Base-by-base conservation (phyloP, 495 filamentous ascomycete species). In the Hyaloscypha hepaticicola region DNA sequence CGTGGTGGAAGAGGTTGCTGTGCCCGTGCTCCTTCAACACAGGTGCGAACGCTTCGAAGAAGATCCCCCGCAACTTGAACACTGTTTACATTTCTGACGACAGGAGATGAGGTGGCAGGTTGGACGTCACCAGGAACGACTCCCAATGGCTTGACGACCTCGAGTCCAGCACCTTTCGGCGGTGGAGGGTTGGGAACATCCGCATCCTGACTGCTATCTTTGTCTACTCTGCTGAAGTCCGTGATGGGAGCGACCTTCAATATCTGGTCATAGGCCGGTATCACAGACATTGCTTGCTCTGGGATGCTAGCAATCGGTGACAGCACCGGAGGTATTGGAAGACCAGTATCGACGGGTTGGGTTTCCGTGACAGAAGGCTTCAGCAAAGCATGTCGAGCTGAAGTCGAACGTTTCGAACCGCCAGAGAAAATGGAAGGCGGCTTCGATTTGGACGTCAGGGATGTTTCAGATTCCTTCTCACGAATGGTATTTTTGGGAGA, bases 301-400 rank as follows among this genome's bases (percentile, higher is more conserved):
- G 51, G 9, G 1, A 33, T 48, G 21, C 50, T 21, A 9, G 53
- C 5, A 9, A 68, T 52, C 3, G 60, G 28, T 49, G 69, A 58
- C 45, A 70, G 56, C 1, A 65, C 45, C 3, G 69, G 51, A 24
- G 69, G 66, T 16, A 66, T 48, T 28, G 69, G 69, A 9, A 69
- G 55, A 22, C 69, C 66, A 8, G 59, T 62, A 58, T 71, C 69
- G 28, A 64, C 21, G 31, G 59, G 49, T 25, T 61, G 49, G 12
- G 16, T 27, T 9, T 53, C 26, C 6, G 64, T 29, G 24, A 69
- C 31, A 6, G 63, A 66, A 9, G 69, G 58, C 31, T 69, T 71
- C 12, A 71, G 63, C 22, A 71, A 57, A 38, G 41, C 55, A 63
- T 71, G 66, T 16, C 60, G 45, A 33, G 52, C 11, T 45, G 38